phyloP scores from a whole-genome alignment of 2,329 filamentous ascomycete genomes.

The Amylocarpus encephaloides region DNA sequence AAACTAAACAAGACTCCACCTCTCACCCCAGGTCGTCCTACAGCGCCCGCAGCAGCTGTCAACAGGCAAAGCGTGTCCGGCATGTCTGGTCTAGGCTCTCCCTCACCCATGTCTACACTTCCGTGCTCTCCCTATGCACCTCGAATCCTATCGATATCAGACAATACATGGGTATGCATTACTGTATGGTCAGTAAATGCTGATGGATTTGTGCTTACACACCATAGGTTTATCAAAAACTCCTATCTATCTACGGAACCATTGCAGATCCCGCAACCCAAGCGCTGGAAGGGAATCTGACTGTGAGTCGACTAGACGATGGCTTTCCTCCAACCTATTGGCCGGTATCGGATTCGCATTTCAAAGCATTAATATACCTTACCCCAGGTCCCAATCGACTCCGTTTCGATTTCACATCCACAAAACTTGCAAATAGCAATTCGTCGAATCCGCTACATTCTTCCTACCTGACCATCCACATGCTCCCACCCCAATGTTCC shows the following conservation, averaged over 20 bases:
- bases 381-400: slow-evolving; percentile 83
- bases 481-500: slow-evolving; percentile 69
- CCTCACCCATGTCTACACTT: slow-evolving; percentile 48
- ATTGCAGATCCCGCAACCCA: slow-evolving; percentile 66
- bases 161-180: slow-evolving; percentile 70
- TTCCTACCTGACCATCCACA: slow-evolving; percentile 76
- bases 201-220: slow-evolving; percentile 1
- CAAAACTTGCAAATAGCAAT: slow-evolving; percentile 67
- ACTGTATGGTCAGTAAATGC: too few species aligned
- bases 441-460: slow-evolving; percentile 66
- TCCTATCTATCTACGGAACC: slow-evolving; percentile 73
- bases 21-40: slow-evolving; percentile 36
- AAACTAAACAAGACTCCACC: slow-evolving; percentile 43
- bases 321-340: slow-evolving; percentile 75
- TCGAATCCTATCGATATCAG: slow-evolving; percentile 68
- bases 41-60: slow-evolving; percentile 32
- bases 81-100: slow-evolving; percentile 53
- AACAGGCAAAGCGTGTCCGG: slow-evolving; percentile 60
- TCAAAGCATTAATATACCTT: slow-evolving; percentile 88
- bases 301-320: slow-evolving; percentile 76
- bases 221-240: slow-evolving; percentile 79
- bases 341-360: slow-evolving; percentile 84
- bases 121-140: slow-evolving; percentile 76
- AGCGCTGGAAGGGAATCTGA: slow-evolving; percentile 71
- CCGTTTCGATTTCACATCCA: slow-evolving; percentile 80